Percentiles rank a stretch among this genome's conserved stretches.
Evolutionary conservation across 495 filamentous ascomycete species (phyloP).

Genomic region (Lophiostoma macrostomum): DNA sequence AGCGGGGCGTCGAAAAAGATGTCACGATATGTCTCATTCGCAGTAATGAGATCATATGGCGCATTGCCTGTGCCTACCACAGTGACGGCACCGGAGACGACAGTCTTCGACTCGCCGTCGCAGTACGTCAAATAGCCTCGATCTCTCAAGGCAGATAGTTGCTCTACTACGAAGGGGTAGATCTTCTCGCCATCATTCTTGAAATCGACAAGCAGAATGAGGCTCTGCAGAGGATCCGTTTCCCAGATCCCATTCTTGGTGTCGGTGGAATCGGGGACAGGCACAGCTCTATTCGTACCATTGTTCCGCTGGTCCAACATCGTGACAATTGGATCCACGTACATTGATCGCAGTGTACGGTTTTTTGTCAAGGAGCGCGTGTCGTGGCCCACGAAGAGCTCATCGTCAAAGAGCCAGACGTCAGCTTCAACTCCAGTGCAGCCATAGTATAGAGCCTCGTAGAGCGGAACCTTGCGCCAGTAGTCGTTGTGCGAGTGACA

Average conservation of each 20-base stretch:
- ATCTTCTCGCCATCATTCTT: constrained; percentile 36
- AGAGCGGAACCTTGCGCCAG: constrained; percentile 73
- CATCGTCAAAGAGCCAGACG: constrained; percentile 64
- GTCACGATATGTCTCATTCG: constrained; percentile 30
- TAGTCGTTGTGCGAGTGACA: constrained; percentile 92
- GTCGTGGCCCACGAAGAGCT: constrained; percentile 51
- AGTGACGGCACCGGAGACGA: constrained; percentile 26
- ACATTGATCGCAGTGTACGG: constrained; percentile 39
- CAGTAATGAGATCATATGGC: constrained; percentile 27
- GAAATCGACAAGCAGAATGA: constrained; percentile 43
- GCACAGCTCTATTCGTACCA: constrained; percentile 22
- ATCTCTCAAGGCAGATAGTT: constrained; percentile 32
- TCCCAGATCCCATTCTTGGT: constrained; percentile 38
- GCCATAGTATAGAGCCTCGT: constrained; percentile 65
- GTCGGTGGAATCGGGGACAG: background rate
- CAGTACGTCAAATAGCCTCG: constrained; percentile 37
- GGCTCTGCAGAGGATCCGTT: constrained; percentile 32
- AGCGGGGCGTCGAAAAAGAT: constrained; percentile 39
- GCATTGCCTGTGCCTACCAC: constrained; percentile 35
- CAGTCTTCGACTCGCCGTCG: constrained; percentile 21
- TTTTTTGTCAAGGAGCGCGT: constrained; percentile 31
- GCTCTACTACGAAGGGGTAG: constrained; percentile 32
- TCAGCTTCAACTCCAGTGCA: constrained; percentile 78
- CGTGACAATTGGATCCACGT: constrained; percentile 38
- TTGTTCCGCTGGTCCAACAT: constrained; percentile 37